Evolutionary conservation across 345 rosid species (phyloP), one percentile per base, ranked within the genome.

Genomic region (Cardamine occulta): DNA sequence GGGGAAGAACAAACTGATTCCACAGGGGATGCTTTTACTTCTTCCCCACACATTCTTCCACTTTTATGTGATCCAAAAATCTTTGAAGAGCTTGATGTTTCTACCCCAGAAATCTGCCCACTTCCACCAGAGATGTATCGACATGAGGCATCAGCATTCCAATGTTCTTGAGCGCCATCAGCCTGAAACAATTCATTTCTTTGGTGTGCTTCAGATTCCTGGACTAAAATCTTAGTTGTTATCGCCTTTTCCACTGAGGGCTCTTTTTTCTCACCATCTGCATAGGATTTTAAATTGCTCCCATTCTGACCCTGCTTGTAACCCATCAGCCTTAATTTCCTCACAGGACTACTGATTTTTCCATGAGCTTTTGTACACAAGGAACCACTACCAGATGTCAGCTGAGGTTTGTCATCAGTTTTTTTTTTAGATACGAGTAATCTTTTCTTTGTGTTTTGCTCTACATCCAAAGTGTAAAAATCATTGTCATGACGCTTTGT

Each of bases 31-130:
- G 70, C 74, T 79, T 78, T 84, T 55, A 62, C 75, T 66, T 80
- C 82, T 68, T 71, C 83, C 63, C 71, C 66, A 59, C 70, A 72
- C 63, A 48, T 72, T 77, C 79, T 75, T 24, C 74, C 74, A 44
- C 24, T 76, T 80, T 81, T 84, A 51, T 53, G 70, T 73, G 86
- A 80, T 47, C 77, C 82, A 1, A 84, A 83, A 70, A 88, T 82
- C 81, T 85, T 89, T 48, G 90, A 86, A 55, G 88, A 86, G 84
- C 88, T 88, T 81, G 91, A 88, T 51, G 79, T 78, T 48, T 86
- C 84, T 39, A 86, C 72, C 70, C 57, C 68, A 21, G 82, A 76
- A 70, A 85, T 72, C 45, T 82, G 86, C 66, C 77, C 78, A 67
- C 66, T 62, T 79, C 80, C 86, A 73, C 80, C 56, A 56, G 75